These are phyloP conservation scores for Penicillium decumbens DNA, from an alignment of 2,329 filamentous ascomycete species.

Conservation along the genomic window DNA sequence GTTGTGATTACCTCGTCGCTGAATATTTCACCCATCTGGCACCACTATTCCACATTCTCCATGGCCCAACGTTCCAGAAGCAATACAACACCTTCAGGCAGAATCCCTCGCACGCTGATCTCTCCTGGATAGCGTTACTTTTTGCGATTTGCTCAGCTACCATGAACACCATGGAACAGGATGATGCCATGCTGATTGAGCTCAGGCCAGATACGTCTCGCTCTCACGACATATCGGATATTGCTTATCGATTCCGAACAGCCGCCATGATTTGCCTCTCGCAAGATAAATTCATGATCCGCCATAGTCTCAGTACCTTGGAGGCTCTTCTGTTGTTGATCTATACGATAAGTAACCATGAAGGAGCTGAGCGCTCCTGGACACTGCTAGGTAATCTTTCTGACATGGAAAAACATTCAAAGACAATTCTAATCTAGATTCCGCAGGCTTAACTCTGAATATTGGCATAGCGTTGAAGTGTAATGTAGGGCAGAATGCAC, in stretches of 20 bases:
- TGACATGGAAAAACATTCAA: no score
- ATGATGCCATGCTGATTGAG: constrained; percentile 19
- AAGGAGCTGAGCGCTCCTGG: constrained; percentile 27
- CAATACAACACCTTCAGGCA: constrained; percentile 22
- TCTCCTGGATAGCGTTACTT: constrained; percentile 29
- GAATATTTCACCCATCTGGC: constrained; percentile 15
- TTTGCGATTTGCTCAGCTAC: constrained; percentile 25
- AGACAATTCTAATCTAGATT: no score
- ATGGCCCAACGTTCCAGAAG: constrained; percentile 28
- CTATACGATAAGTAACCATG: constrained; percentile 27
- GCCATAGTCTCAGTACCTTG: constrained; percentile 28
- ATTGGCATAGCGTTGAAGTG: constrained; percentile 30
- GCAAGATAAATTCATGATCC: constrained; percentile 28
- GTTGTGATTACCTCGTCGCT: constrained; percentile 17
- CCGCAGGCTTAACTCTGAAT: constrained; percentile 18
- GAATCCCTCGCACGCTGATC: constrained; percentile 15
- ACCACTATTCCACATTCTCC: constrained; percentile 26
- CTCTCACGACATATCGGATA: no score
- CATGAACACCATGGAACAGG: constrained; percentile 21
- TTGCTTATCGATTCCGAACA: constrained; percentile 1
- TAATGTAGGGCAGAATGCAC: constrained; percentile 21
- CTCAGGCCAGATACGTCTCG: not conserved
- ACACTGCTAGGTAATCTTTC: constrained; percentile 23
- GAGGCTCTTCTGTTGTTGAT: constrained; percentile 31
- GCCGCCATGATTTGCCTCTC: constrained; percentile 27